Evolutionary conservation across 1,284 basidiomycete species (phyloP).

Genomic region (Ganoderma leucocontextum): DNA sequence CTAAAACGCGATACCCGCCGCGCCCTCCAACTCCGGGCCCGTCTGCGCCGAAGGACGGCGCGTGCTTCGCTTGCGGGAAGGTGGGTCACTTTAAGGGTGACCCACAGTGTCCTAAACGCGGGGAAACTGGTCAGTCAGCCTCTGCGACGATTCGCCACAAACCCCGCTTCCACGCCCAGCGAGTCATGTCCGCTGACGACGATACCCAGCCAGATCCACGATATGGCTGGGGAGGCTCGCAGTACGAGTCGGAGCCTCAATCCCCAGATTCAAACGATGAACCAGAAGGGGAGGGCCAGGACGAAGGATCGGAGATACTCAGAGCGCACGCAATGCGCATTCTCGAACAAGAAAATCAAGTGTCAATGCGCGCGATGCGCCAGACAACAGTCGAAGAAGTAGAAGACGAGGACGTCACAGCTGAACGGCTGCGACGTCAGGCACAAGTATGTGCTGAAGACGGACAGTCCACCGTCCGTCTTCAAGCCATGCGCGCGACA

Average conservation of each 20-base stretch:
- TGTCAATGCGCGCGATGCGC: neutral
- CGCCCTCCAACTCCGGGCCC: neutral
- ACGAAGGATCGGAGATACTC: constrained; percentile 3
- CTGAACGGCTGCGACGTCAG: no score
- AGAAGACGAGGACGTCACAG: no score
- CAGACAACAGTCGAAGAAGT: neutral
- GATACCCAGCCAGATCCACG: neutral
- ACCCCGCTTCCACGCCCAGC: constrained; percentile 12
- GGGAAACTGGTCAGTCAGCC: neutral
- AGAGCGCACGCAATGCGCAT: neutral
- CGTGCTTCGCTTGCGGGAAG: constrained; percentile 15
- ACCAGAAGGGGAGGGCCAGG: neutral
- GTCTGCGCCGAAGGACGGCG: neutral
- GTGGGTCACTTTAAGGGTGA: constrained; percentile 14
- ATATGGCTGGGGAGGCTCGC: constrained; percentile 14
- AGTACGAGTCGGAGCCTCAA: constrained; percentile 11
- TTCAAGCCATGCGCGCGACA: neutral
- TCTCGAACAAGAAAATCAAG: neutral
- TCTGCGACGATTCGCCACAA: neutral
- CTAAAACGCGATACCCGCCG: neutral
- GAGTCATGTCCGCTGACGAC: neutral
- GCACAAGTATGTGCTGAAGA: no score
- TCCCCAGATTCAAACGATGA: neutral
- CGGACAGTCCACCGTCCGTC: neutral
- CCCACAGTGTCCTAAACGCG: constrained; percentile 10